Conservation (phyloP, 805 yeast genomes). For the Wickerhamiella dianesei region DNA sequence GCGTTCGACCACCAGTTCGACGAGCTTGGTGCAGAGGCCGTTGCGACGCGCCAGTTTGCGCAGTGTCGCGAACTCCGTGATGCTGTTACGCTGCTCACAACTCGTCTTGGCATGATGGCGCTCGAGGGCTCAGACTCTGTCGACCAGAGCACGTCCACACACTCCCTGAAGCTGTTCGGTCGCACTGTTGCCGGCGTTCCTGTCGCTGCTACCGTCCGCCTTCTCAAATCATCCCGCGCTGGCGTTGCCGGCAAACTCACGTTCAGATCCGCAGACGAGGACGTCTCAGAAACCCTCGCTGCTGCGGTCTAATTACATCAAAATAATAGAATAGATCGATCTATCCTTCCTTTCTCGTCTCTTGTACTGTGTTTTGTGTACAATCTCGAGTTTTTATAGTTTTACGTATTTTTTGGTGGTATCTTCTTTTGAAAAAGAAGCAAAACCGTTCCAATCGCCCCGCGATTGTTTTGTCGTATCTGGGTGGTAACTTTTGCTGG, state of each 20-base stretch:
- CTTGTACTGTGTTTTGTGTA: too few relatives aligned
- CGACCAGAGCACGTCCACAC: conserved; percentile 38
- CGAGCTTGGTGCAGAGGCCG: conserved; percentile 45
- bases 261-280: conserved; percentile 32
- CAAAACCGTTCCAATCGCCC: too few relatives aligned
- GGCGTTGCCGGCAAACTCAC: conserved; percentile 36
- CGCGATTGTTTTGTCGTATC: too few relatives aligned
- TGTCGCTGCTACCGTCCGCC: conserved; percentile 31
- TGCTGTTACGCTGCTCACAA: conserved; percentile 41
- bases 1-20: conserved; percentile 58
- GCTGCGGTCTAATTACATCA: conserved; percentile 23
- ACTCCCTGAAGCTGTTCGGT: conserved; percentile 71
- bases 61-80: conserved; percentile 36
- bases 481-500: too few relatives aligned
- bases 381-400: too few relatives aligned
- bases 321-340: too few relatives aligned
- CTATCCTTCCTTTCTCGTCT: too few relatives aligned
- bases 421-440: too few relatives aligned
- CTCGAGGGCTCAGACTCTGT: conserved; percentile 62
- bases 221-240: conserved; percentile 30
- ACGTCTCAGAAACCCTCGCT: conserved; percentile 38
- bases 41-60: conserved; percentile 54
- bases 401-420: too few relatives aligned
- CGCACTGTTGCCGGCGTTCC: conserved; percentile 44
- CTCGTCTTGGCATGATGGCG: conserved; percentile 50